Percentiles rank a stretch among this genome's conserved stretches.
phyloP scores from a whole-genome alignment of 495 filamentous ascomycete genomes.

The Penicillium angulare region DNA sequence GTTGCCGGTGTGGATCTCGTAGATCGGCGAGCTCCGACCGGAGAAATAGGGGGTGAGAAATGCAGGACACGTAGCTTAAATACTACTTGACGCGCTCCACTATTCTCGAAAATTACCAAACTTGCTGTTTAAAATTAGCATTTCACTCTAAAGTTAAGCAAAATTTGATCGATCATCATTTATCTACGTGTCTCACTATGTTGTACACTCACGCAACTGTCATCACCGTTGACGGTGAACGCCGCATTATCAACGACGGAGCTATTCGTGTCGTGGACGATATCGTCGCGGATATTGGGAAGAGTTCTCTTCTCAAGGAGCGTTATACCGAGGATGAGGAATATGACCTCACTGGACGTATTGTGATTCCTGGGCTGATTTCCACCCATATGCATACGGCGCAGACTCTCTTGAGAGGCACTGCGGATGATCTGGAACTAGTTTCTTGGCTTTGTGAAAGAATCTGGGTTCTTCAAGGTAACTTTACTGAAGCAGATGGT shows the following conservation, averaged over 20 bases:
- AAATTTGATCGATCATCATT: not conserved
- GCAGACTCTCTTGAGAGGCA: constrained; percentile 48
- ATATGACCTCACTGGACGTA: constrained; percentile 35
- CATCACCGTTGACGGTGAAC: constrained; percentile 42
- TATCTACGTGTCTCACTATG: constrained; percentile 12
- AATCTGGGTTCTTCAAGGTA: constrained; percentile 49
- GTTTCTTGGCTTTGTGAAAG: constrained; percentile 48
- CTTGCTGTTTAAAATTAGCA: not conserved
- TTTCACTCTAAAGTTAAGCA: not conserved
- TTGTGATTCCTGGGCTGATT: constrained; percentile 49
- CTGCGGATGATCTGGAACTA: constrained; percentile 46
- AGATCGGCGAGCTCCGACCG: constrained; percentile 3
- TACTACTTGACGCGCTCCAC: not conserved
- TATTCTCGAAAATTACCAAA: not conserved
- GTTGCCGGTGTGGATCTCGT: not conserved
- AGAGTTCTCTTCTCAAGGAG: constrained; percentile 22
- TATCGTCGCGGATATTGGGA: constrained; percentile 43
- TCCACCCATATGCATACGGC: constrained; percentile 51
- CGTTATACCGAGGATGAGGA: constrained; percentile 28
- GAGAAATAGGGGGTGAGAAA: not conserved
- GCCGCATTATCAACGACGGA: constrained; percentile 46
- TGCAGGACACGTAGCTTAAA: not conserved
- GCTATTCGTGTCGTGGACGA: constrained; percentile 37
- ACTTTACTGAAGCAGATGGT: constrained; percentile 44
- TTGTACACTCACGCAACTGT: constrained; percentile 43